phyloP scores from a whole-genome alignment of 768 basidiomycete species.

The Galerina sulciceps region DNA sequence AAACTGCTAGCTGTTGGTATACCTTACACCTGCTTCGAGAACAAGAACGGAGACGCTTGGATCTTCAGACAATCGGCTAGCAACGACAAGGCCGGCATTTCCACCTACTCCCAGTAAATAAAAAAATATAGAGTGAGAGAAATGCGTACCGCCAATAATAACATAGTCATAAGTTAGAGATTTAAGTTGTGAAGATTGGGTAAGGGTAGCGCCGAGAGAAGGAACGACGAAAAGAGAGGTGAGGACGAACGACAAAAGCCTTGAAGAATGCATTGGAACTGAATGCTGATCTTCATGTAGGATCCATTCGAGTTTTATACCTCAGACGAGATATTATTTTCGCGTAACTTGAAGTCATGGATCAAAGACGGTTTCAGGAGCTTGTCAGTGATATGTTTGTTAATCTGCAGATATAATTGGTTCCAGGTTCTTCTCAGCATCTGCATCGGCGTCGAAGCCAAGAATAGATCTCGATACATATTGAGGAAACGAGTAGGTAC shows the following conservation, averaged over 20 bases:
- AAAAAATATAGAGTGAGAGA: too few species aligned
- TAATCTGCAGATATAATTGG: too few species aligned
- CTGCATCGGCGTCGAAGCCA: too few species aligned
- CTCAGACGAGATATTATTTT: too few species aligned
- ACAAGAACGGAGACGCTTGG: slow-evolving; percentile 49
- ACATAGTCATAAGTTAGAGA: slow-evolving; percentile 13
- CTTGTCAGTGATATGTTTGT: too few species aligned
- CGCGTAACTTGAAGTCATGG: too few species aligned
- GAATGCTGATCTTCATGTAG: neutral
- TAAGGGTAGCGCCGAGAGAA: slow-evolving; percentile 2
- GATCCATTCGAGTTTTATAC: neutral
- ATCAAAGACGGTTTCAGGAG: too few species aligned
- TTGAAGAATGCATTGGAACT: neutral
- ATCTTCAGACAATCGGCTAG: slow-evolving; percentile 55
- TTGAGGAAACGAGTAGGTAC: too few species aligned
- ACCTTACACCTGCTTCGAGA: slow-evolving; percentile 63
- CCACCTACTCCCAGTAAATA: slow-evolving; percentile 32
- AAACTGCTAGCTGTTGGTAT: neutral
- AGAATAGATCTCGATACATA: too few species aligned
- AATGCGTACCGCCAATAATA: slow-evolving; percentile 11
- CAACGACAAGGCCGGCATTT: slow-evolving; percentile 59
- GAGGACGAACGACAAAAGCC: neutral
- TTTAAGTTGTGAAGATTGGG: slow-evolving; percentile 1
- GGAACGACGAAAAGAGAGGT: slow-evolving; percentile 1
- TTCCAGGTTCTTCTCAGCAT: too few species aligned